A percentile compares a stretch with the other conserved stretches of the same genome.
Conservation (phyloP, 2,329 filamentous ascomycete genomes). For the Fusarium sp. region DNA sequence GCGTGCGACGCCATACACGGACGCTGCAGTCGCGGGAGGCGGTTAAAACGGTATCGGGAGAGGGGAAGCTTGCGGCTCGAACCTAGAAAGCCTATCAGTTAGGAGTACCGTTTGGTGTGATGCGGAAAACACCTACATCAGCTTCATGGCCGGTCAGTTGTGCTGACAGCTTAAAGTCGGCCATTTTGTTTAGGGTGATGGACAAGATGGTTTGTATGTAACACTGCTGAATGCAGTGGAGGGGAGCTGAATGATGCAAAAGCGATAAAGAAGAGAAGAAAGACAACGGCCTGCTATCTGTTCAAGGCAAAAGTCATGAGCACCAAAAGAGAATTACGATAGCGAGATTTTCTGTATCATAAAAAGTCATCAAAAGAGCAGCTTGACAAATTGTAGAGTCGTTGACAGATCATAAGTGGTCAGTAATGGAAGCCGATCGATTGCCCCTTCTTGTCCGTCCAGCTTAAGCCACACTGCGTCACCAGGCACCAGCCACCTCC, state of each 20-base stretch:
- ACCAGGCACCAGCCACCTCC: slow-evolving; percentile 41
- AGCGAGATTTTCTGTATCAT: slow-evolving; percentile 1
- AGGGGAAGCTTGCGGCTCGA: slow-evolving; percentile 83
- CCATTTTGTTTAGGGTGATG: slow-evolving; percentile 61
- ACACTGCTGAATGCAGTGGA: slow-evolving; percentile 24
- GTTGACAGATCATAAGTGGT: slow-evolving; percentile 28
- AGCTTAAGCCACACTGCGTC: slow-evolving; percentile 46
- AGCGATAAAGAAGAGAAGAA: slow-evolving; percentile 3
- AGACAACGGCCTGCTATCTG: slow-evolving; percentile 29
- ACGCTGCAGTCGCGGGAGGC: slow-evolving; percentile 93
- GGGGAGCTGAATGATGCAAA: slow-evolving; percentile 17
- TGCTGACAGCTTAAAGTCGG: slow-evolving; percentile 92
- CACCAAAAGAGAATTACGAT: slow-evolving; percentile 11
- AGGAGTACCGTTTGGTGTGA: background rate
- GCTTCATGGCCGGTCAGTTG: slow-evolving; percentile 89
- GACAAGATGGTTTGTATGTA: slow-evolving; percentile 50
- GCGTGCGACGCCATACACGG: slow-evolving; percentile 81
- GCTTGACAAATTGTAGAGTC: slow-evolving; percentile 25
- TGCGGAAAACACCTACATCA: slow-evolving; percentile 73
- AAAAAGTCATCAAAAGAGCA: slow-evolving; percentile 7
- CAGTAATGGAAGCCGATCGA: slow-evolving; percentile 49
- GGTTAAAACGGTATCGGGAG: slow-evolving; percentile 77
- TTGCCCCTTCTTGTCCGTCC: slow-evolving; percentile 10
- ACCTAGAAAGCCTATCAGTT: slow-evolving; percentile 68
- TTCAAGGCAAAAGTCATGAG: slow-evolving; percentile 6